These are phyloP conservation scores for Colletotrichum filicis DNA, from an alignment of 2,329 filamentous ascomycete species.

Conservation along the genomic window DNA sequence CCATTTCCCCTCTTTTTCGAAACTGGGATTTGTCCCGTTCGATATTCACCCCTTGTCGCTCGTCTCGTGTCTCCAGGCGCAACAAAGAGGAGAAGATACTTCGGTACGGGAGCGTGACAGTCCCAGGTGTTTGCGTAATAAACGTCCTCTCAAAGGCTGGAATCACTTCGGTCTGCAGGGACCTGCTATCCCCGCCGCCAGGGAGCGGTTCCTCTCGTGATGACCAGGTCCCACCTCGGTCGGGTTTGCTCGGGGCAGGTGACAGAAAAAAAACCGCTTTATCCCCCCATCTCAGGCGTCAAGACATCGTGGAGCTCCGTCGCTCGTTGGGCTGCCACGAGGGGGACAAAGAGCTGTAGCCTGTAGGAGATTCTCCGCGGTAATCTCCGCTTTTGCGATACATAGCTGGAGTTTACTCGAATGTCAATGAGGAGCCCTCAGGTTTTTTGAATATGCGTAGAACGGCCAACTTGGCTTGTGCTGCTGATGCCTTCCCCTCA, in stretches of 20 bases:
- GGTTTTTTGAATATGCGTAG: not conserved
- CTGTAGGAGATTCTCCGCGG: conserved; percentile 9
- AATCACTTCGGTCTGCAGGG: conserved; percentile 25
- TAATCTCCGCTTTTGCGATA: conserved; percentile 13
- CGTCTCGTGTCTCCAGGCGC: conserved; percentile 2
- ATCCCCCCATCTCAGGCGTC: not conserved
- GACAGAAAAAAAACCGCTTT: not conserved
- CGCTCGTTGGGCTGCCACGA: conserved; percentile 31
- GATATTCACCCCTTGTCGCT: conserved; percentile 8
- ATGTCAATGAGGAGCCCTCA: not conserved
- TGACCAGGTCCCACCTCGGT: conserved; percentile 10
- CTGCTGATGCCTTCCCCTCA: not conserved
- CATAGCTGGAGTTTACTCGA: not conserved
- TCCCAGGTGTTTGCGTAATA: conserved; percentile 17
- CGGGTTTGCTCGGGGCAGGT: conserved; percentile 22
- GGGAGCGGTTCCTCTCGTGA: not conserved
- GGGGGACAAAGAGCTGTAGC: conserved; percentile 8
- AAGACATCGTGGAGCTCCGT: conserved; percentile 7
- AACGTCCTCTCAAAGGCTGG: conserved; percentile 17
- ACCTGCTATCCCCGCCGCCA: not conserved
- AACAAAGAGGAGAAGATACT: conserved; percentile 1
- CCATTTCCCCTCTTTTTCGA: not conserved
- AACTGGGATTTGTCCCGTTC: not conserved
- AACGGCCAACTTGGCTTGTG: not conserved
- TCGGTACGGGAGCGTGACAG: not conserved